A percentile compares a stretch with the other conserved stretches of the same genome.
phyloP scores from a whole-genome alignment of 345 rosid species.

The Xanthoceras sorbifolium region DNA sequence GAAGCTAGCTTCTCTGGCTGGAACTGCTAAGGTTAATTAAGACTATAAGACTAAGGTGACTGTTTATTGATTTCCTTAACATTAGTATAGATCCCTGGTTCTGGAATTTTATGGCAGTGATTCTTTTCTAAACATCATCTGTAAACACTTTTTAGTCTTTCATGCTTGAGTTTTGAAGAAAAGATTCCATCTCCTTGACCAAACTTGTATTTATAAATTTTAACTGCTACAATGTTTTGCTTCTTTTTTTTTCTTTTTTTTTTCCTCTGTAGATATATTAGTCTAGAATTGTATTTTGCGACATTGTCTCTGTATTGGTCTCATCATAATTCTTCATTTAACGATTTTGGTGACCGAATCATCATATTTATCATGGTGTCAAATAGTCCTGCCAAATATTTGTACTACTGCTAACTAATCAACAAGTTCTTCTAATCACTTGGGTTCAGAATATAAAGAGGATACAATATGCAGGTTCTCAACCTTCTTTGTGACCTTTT shows the following conservation, averaged over 20 bases:
- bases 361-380: not conserved
- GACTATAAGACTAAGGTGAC: not conserved
- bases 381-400: not conserved
- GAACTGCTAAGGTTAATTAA: not conserved
- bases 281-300: not conserved
- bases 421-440: not conserved
- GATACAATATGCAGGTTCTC: not conserved
- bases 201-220: not conserved
- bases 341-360: not conserved
- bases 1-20: not conserved
- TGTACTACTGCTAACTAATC: not conserved
- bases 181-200: not conserved
- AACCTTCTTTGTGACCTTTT: not conserved
- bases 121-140: not conserved
- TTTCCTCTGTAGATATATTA: not conserved
- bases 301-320: not conserved
- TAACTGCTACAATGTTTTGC: not conserved
- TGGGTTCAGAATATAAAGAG: not conserved
- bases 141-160: not conserved
- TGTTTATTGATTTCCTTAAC: not conserved
- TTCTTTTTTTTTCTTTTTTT: not conserved
- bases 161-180: not conserved
- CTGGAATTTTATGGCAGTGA: not conserved
- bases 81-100: not conserved
- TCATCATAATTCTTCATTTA: not conserved